These are phyloP conservation scores for Theobroma cacao DNA, from an alignment of 345 rosid genomes.

Conservation along the genomic window DNA sequence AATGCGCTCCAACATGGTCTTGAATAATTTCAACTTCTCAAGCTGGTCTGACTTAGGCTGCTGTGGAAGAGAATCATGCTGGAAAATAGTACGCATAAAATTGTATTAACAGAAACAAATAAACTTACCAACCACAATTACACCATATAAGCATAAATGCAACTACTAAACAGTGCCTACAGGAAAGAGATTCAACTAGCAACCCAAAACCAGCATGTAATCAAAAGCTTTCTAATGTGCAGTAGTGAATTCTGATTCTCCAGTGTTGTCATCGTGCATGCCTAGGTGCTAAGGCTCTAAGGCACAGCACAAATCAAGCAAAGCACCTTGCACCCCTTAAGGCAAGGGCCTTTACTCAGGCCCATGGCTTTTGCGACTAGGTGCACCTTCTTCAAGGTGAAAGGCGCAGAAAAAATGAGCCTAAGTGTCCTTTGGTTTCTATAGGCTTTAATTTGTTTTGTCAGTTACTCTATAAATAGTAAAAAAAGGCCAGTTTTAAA, in stretches of 20 bases:
- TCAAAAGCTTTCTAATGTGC: neutral
- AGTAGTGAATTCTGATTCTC: neutral
- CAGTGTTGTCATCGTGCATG: too few relatives aligned
- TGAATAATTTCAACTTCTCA: slow-evolving; percentile 64
- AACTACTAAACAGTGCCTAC: neutral
- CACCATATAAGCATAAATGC: neutral
- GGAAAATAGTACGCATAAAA: slow-evolving; percentile 40
- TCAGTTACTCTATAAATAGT: too few relatives aligned
- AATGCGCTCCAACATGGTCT: slow-evolving; percentile 67
- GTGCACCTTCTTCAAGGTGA: too few relatives aligned
- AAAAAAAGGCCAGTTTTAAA: too few relatives aligned
- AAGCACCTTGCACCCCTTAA: too few relatives aligned
- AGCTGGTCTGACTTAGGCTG: slow-evolving; percentile 73
- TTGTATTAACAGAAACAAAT: slow-evolving; percentile 12
- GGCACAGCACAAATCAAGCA: too few relatives aligned
- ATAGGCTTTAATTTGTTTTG: too few relatives aligned
- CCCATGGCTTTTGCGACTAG: too few relatives aligned
- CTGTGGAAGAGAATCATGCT: slow-evolving; percentile 48
- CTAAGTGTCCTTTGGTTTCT: too few relatives aligned
- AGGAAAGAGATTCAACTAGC: neutral
- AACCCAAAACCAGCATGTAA: neutral
- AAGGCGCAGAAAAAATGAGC: too few relatives aligned
- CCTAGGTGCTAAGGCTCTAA: too few relatives aligned
- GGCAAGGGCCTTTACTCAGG: too few relatives aligned
- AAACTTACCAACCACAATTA: slow-evolving; percentile 8